phyloP scores from a whole-genome alignment of 257 asterid genomes.

The Solanum sitiens region DNA sequence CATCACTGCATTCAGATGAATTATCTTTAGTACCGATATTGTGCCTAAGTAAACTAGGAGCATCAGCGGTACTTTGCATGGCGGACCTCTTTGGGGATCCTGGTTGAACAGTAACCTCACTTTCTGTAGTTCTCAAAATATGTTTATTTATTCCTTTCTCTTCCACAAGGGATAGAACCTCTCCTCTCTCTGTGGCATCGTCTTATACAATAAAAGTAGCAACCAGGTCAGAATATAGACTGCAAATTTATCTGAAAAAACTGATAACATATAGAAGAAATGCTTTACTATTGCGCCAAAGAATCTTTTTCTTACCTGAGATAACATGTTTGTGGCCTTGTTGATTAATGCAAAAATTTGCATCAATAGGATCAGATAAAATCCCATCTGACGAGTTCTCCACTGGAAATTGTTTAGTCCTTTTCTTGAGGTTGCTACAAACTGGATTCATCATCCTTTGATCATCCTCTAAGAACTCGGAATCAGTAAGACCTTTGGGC shows the following conservation, averaged over 20 bases:
- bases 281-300: conserved; percentile 4
- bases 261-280: conserved; percentile 1
- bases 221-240: conserved; percentile 3
- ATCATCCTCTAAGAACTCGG: conserved; percentile 16
- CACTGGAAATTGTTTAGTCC: neutral
- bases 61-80: neutral
- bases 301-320: conserved; percentile 24
- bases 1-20: conserved; percentile 5
- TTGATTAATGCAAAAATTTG: conserved; percentile 5
- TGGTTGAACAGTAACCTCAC: conserved; percentile 17
- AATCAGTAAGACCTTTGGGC: conserved; percentile 2
- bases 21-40: conserved; percentile 2
- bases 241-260: neutral
- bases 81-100: conserved; percentile 11
- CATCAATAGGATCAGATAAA: conserved; percentile 11
- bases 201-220: conserved; percentile 6
- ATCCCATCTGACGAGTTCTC: conserved; percentile 10
- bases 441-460: conserved; percentile 13
- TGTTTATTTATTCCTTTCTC: conserved; percentile 17
- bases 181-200: conserved; percentile 1
- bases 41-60: neutral
- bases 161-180: neutral
- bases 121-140: conserved; percentile 4
- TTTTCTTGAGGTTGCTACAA: conserved; percentile 26
- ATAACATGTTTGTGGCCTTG: conserved; percentile 25